phyloP scores from a whole-genome alignment of 2,329 filamentous ascomycete species.

The Rachicladosporium sp. region DNA sequence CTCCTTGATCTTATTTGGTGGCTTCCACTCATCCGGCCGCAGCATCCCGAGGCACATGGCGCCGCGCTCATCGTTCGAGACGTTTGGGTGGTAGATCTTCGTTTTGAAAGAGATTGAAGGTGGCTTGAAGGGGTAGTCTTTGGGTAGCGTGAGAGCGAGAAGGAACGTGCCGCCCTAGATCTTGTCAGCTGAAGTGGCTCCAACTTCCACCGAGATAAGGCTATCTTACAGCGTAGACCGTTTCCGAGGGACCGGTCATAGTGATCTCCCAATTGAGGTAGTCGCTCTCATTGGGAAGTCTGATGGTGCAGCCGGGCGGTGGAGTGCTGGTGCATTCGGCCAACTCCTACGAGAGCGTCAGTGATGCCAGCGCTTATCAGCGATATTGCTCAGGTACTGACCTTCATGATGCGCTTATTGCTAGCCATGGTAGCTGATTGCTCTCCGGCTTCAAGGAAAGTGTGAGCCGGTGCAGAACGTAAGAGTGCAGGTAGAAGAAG shows the following conservation, averaged over 20 bases:
- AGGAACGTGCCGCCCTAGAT: constrained; percentile 58
- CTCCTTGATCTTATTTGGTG: constrained; percentile 59
- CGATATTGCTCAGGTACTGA: not conserved
- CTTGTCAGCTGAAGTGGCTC: constrained; percentile 5
- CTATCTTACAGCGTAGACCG: constrained; percentile 50
- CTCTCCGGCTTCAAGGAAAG: too few species aligned
- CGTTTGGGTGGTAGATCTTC: constrained; percentile 91
- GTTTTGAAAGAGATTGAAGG: constrained; percentile 69
- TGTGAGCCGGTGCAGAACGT: too few species aligned
- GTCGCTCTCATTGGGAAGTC: constrained; percentile 49
- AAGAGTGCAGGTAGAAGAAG: too few species aligned
- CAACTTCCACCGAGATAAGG: not conserved
- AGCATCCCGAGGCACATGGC: constrained; percentile 78
- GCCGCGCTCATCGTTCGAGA: constrained; percentile 75
- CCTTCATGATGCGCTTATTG: constrained; percentile 34
- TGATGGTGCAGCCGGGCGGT: constrained; percentile 44
- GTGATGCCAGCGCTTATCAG: not conserved
- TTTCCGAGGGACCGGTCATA: constrained; percentile 53
- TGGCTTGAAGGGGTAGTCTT: constrained; percentile 82
- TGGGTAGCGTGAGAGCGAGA: constrained; percentile 59
- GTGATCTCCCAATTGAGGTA: constrained; percentile 56
- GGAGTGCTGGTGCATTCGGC: constrained; percentile 44
- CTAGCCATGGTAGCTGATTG: constrained; percentile 12
- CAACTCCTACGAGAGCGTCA: constrained; percentile 41
- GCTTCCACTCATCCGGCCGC: constrained; percentile 85